Evolutionary conservation across 306 rosid genomes (phyloP), one percentile per base, ranked within the genome.

Genomic region (Pterocarpus macrocarpus): DNA sequence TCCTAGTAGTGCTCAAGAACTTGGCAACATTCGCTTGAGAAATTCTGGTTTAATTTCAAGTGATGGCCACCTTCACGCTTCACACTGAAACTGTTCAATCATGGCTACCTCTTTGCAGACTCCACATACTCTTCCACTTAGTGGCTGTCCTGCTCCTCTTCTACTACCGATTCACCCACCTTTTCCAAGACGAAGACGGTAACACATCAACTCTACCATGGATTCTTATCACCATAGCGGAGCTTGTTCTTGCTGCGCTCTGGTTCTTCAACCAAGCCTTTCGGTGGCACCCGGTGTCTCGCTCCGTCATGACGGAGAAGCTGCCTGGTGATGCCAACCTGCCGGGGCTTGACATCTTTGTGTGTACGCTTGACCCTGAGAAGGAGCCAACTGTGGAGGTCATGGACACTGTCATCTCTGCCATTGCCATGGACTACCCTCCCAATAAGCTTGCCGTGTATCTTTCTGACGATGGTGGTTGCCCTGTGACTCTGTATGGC

Each of bases 381-480:
- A 76, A 81, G 78, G 90, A 89, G 71, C 92, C 88, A 0, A 85
- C 92, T 0, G 16, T 64, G 1, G 83, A 65, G 58, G 92, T 89
- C 3, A 76, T 89, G 81, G 80, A 89, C 80, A 84, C 90, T 0
- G 71, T 89, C 43, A 28, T 89, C 3, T 89, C 92, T 0, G 87
- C 87, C 2, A 45, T 81, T 43, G 82, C 90, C 3, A 82, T 86
- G 63, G 90, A 86, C 44, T 89, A 86, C 34, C 85, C 90, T 2
- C 4, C 83, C 2, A 41, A 82, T 7, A 89, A 89, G 69, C 77
- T 89, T 2, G 63, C 85, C 4, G 87, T 89, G 15, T 88, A 88
- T 68, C 88, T 88, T 3, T 86, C 90, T 0, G 92, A 88, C 7
- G 90, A 88, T 4, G 92, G 90, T 0, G 88, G 75, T 0, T 68